Evolutionary conservation across 2,329 filamentous ascomycete species (phyloP), one percentile per base, ranked within the genome.

Genomic region (Aureobasidium mangrovei): DNA sequence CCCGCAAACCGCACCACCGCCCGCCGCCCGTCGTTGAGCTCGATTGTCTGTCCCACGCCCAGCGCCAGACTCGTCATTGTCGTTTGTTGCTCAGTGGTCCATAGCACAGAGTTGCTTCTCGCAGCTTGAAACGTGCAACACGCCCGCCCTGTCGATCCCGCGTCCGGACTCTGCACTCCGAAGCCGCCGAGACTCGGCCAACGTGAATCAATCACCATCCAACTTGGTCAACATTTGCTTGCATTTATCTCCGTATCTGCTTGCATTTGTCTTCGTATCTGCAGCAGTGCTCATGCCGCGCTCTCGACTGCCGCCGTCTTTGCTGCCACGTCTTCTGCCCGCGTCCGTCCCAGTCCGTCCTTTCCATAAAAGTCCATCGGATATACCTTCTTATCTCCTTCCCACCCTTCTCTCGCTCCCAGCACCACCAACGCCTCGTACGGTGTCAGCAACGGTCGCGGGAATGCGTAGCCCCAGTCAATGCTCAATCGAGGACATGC

Each of bases 301-400:
- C 41, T 58, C 32, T 56, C 46, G 24, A 57, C 53, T n/a, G 63
- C 49, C 49, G n/a, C 39, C 32, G 39, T 53, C 49, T 36, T 53
- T 10, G 49, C 39, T 18, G 40, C 39, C 49, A 53, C 55, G 51
- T 69, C 65, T 39, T 69, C 64, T 26, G 58, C 58, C 58, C 65
- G 90, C 32, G 86, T 91, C 67, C 93, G 82, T 1, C 91, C 93
- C 53, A 98, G 66, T 0, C 93, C 93, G 43, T 96, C 88, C 67
- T 86, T 91, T 0, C 85, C 91, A 71, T 98, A 98, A 67, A 95
- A 98, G 69, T 98, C 91, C 93, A 98, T 98, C 0, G 91, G 91
- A 72, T 98, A 98, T 10, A 65, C 53, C 63, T 51, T 56, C 32
- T 55, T 62, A 38, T 56, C 59, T 52, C 58, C 58, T 58, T 83